Evolutionary conservation across 2,329 filamentous ascomycete genomes (phyloP).

Genomic region (Fusarium odoratissimum): DNA sequence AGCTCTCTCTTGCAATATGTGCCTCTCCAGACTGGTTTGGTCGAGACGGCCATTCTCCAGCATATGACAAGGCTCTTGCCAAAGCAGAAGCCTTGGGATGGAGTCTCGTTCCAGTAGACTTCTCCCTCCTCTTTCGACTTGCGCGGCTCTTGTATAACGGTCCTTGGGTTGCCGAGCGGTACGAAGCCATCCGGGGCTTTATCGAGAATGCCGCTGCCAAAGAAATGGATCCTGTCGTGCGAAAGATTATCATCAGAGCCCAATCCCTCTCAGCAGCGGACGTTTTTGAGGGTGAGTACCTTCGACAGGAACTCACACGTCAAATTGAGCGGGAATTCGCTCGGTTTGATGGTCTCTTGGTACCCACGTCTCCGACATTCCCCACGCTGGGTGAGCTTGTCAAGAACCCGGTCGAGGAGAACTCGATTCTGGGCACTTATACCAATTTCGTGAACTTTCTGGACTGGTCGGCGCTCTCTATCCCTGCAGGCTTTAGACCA

Average conservation of each 20-base stretch:
- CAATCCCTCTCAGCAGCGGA: conserved; percentile 58
- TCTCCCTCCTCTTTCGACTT: conserved; percentile 62
- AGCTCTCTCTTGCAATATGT: conserved; percentile 55
- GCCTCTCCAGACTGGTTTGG: conserved; percentile 53
- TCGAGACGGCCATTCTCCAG: conserved; percentile 51
- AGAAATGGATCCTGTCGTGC: conserved; percentile 52
- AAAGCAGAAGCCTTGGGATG: conserved; percentile 55
- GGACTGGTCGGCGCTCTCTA: conserved; percentile 64
- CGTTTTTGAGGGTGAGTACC: conserved; percentile 56
- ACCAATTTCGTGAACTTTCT: conserved; percentile 72
- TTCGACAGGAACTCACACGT: conserved; percentile 54
- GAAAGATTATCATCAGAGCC: conserved; percentile 53
- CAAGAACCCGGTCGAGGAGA: conserved; percentile 63
- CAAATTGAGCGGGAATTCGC: conserved; percentile 55
- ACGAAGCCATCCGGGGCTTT: conserved; percentile 62
- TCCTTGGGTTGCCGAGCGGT: conserved; percentile 67
- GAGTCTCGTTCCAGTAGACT: conserved; percentile 57
- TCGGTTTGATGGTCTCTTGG: conserved; percentile 61
- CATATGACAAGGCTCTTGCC: conserved; percentile 56
- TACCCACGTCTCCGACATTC: conserved; percentile 67
- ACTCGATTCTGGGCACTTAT: conserved; percentile 65
- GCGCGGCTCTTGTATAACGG: conserved; percentile 67
- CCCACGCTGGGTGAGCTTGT: conserved; percentile 63
- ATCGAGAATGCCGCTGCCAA: conserved; percentile 50
- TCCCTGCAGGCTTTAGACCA: conserved; percentile 60